Evolutionary conservation across 345 rosid genomes (phyloP).

Genomic region (Brassica incana): DNA sequence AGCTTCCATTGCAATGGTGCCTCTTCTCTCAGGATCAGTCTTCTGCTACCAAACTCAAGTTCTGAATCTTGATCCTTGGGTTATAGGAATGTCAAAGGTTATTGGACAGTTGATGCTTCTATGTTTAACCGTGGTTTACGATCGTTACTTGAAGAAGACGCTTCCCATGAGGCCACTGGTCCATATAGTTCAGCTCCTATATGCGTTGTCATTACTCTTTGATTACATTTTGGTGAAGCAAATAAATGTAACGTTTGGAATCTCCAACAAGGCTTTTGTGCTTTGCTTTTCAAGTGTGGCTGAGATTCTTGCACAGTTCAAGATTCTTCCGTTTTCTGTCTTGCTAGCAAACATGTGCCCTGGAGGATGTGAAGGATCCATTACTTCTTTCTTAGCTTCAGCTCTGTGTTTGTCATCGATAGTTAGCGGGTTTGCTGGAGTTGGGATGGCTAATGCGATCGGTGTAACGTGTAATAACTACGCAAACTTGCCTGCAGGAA

Average conservation of each 20-base stretch:
- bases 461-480: conserved; percentile 61
- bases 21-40: conserved; percentile 71
- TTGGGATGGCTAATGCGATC: conserved; percentile 68
- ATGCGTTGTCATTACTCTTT: conserved; percentile 67
- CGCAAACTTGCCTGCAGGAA: conserved; percentile 56
- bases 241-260: conserved; percentile 62
- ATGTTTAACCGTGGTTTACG: conserved; percentile 55
- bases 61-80: conserved; percentile 61
- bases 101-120: conserved; percentile 75
- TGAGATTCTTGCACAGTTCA: conserved; percentile 75
- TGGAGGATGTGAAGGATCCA: conserved; percentile 80
- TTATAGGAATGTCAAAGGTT: conserved; percentile 82
- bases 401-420: conserved; percentile 71
- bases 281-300: conserved; percentile 77
- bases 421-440: conserved; percentile 64
- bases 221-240: conserved; percentile 67
- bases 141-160: conserved; percentile 62
- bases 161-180: conserved; percentile 69
- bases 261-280: conserved; percentile 63
- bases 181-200: conserved; percentile 52
- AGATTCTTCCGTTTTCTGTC: conserved; percentile 75
- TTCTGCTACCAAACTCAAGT: conserved; percentile 89
- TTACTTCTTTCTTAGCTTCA: conserved; percentile 80
- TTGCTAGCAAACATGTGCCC: conserved; percentile 71
- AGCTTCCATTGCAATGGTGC: conserved; percentile 63